A percentile compares a stretch with the other conserved stretches of the same genome.
phyloP scores from a whole-genome alignment of 75 land plant species.

The Cupressus sempervirens region DNA sequence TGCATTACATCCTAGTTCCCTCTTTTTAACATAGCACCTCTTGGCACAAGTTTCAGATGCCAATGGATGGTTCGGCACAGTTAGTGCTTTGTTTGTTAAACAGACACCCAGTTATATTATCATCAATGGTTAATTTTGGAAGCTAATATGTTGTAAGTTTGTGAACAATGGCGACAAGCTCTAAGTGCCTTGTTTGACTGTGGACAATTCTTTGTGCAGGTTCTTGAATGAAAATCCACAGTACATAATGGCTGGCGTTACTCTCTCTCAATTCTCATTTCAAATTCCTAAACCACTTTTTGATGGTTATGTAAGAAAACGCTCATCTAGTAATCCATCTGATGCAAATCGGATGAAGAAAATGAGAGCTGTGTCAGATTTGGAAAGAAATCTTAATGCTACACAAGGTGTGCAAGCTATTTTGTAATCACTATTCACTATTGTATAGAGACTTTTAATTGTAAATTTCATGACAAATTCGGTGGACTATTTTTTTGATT shows the following conservation, averaged over 20 bases:
- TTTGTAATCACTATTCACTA: constrained; percentile 6
- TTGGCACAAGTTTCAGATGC: not conserved
- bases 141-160: not conserved
- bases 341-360: not conserved
- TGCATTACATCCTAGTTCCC: not conserved
- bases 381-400: constrained; percentile 2
- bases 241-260: constrained; percentile 38
- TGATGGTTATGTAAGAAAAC: constrained; percentile 57
- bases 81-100: not conserved
- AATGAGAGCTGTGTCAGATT: not conserved
- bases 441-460: not conserved
- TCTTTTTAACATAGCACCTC: not conserved
- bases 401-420: constrained; percentile 12
- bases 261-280: constrained; percentile 61
- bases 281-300: constrained; percentile 61
- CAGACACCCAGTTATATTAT: not conserved
- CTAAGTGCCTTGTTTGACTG: constrained; percentile 12
- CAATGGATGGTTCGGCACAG: not conserved
- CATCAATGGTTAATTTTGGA: not conserved
- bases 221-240: constrained; percentile 63
- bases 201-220: constrained; percentile 27
- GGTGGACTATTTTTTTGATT: not conserved
- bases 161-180: not conserved
- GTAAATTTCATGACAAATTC: not conserved
- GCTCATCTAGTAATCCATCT: constrained; percentile 10